A percentile compares a stretch with the other conserved stretches of the same genome.
Conservation (phyloP, 2,329 filamentous ascomycete species). For the Periconia macrospinosa region DNA sequence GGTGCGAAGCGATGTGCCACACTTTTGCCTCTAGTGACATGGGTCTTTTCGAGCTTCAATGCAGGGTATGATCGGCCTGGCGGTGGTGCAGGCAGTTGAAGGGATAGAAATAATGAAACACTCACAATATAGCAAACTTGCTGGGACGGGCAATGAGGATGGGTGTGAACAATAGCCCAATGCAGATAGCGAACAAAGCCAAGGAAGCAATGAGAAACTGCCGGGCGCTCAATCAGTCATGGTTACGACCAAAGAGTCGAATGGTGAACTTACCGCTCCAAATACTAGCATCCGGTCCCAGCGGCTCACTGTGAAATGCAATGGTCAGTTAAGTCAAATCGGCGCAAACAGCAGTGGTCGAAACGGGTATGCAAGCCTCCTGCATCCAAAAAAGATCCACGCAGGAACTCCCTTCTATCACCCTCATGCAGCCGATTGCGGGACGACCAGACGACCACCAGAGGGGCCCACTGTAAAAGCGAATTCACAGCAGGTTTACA, state of each 20-base stretch:
- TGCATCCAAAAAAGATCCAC: slow-evolving; percentile 41
- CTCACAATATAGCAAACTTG: slow-evolving; percentile 98
- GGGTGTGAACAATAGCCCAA: slow-evolving; percentile 75
- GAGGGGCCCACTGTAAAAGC: slow-evolving; percentile 16
- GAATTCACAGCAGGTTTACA: slow-evolving; percentile 16
- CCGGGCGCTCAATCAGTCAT: slow-evolving; percentile 59
- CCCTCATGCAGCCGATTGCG: slow-evolving; percentile 29
- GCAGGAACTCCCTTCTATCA: slow-evolving; percentile 48
- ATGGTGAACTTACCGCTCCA: slow-evolving; percentile 43
- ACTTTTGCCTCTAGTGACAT: slow-evolving; percentile 23
- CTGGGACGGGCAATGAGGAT: slow-evolving; percentile 77
- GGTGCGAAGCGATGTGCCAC: slow-evolving; percentile 29
- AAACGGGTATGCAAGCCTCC: slow-evolving; percentile 39
- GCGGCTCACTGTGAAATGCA: slow-evolving; percentile 72
- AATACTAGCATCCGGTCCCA: slow-evolving; percentile 97
- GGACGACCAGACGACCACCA: slow-evolving; percentile 20
- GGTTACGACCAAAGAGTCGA: neutral
- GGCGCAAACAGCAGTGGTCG: slow-evolving; percentile 18
- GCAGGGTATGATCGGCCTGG: slow-evolving; percentile 19
- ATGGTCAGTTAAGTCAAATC: slow-evolving; percentile 40
- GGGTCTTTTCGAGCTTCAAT: slow-evolving; percentile 10
- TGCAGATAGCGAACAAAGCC: slow-evolving; percentile 91
- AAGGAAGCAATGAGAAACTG: slow-evolving; percentile 87
- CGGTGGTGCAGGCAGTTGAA: slow-evolving; percentile 16
- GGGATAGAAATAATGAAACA: slow-evolving; percentile 39